These are phyloP conservation scores for Penicillium concentricum DNA, from an alignment of 2,329 filamentous ascomycete species.

Conservation along the genomic window DNA sequence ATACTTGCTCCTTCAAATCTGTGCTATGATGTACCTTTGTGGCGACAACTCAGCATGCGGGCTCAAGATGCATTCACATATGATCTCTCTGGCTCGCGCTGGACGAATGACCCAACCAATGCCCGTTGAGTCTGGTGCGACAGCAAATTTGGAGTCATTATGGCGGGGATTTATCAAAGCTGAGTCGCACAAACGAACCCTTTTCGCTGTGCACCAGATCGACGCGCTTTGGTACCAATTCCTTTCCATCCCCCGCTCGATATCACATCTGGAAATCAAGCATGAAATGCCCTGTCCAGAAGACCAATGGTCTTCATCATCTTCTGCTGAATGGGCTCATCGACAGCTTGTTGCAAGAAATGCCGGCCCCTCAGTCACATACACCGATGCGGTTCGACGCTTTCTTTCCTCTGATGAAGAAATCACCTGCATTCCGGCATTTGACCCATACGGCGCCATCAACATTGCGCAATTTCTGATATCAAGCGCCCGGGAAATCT, in stretches of 20 bases:
- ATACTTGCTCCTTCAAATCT: slow-evolving; percentile 43
- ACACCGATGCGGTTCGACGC: slow-evolving; percentile 39
- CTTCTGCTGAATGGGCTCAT: slow-evolving; percentile 34
- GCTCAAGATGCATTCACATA: slow-evolving; percentile 42
- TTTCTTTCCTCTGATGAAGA: slow-evolving; percentile 36
- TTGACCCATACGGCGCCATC: slow-evolving; percentile 45
- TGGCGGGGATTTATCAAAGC: slow-evolving; percentile 41
- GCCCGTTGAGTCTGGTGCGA: slow-evolving; percentile 11
- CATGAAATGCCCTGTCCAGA: slow-evolving; percentile 44
- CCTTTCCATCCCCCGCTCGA: slow-evolving; percentile 30
- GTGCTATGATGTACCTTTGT: slow-evolving; percentile 47
- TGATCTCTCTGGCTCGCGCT: slow-evolving; percentile 41
- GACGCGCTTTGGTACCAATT: slow-evolving; percentile 48
- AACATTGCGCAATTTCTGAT: slow-evolving; percentile 45
- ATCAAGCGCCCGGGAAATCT: slow-evolving; percentile 44
- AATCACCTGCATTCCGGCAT: slow-evolving; percentile 30
- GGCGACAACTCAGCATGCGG: slow-evolving; percentile 36
- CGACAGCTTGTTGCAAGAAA: slow-evolving; percentile 13
- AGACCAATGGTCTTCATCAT: slow-evolving; percentile 39
- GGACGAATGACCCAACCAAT: slow-evolving; percentile 38
- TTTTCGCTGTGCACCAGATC: slow-evolving; percentile 46
- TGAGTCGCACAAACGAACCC: slow-evolving; percentile 45
- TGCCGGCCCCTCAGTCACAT: slow-evolving; percentile 33
- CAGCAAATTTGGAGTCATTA: slow-evolving; percentile 38
- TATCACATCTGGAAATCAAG: slow-evolving; percentile 45